Evolutionary conservation across 1,139 yeast genomes (phyloP).

Genomic region (Candida dubliniensis): DNA sequence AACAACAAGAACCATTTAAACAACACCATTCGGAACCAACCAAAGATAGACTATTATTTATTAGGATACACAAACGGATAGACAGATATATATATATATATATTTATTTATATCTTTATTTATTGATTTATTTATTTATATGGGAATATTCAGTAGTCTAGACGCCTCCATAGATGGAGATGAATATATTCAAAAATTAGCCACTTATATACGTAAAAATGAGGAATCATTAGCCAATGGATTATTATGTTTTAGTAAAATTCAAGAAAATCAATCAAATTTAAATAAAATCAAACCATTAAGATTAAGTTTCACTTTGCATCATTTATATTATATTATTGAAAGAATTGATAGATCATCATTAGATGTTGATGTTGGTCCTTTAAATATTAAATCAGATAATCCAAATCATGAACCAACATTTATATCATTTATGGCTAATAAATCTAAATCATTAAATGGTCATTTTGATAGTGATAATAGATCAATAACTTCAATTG

Average conservation of each 20-base stretch:
- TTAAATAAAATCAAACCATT: constrained; percentile 41
- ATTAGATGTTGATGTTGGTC: constrained; percentile 60
- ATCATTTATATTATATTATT: constrained; percentile 60
- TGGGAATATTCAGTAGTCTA: constrained; percentile 22
- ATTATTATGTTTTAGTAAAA: constrained; percentile 41
- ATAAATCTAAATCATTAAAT: constrained; percentile 41
- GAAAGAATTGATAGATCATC: constrained; percentile 58
- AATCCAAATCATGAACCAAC: constrained; percentile 60
- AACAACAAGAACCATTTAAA: too few relatives aligned
- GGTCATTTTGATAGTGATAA: constrained; percentile 55
- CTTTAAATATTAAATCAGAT: constrained; percentile 58
- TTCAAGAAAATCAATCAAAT: constrained; percentile 20
- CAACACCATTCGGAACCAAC: too few relatives aligned
- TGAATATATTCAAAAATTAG: constrained; percentile 41
- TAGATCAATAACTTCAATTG: constrained; percentile 60
- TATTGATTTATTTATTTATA: too few relatives aligned
- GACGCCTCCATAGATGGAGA: constrained; percentile 43
- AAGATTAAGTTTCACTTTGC: constrained; percentile 56
- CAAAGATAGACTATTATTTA: too few relatives aligned
- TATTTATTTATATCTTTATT: too few relatives aligned
- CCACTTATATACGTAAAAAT: constrained; percentile 41
- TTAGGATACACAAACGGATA: too few relatives aligned
- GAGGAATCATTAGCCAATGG: constrained; percentile 51
- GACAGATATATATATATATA: too few relatives aligned
- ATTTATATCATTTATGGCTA: constrained; percentile 52